Conservation (phyloP, 2,329 filamentous ascomycete species). For the Trichothecium sympodiale region DNA sequence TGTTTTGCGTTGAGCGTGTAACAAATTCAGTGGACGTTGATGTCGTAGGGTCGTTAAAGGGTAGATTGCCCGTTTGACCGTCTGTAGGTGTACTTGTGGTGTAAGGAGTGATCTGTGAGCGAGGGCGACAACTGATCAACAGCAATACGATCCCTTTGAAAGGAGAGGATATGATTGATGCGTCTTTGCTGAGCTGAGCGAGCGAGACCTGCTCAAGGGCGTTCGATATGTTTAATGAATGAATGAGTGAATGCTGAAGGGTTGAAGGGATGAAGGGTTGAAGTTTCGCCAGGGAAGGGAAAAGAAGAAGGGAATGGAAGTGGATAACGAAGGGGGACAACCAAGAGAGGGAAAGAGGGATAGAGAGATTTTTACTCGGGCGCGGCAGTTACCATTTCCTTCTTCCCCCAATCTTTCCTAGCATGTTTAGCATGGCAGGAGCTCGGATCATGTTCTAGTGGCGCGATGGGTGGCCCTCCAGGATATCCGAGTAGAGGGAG, state of each 20-base stretch:
- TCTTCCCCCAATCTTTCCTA: no score
- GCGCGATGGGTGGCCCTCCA: no score
- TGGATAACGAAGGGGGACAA: slow-evolving; percentile 2
- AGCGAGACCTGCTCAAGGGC: slow-evolving; percentile 6
- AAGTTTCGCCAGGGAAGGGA: neutral
- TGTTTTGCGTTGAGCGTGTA: slow-evolving; percentile 5
- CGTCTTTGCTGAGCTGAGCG: neutral
- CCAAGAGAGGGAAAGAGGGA: no score
- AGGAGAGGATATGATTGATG: neutral
- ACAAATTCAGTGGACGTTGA: neutral
- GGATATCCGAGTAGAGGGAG: no score
- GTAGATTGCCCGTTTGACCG: neutral
- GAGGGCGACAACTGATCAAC: slow-evolving; percentile 1
- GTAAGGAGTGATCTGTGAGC: no score
- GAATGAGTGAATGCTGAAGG: neutral
- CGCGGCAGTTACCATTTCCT: no score
- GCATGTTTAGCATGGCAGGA: no score
- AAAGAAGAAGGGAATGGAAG: neutral
- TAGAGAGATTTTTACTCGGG: no score
- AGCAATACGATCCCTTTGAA: neutral
- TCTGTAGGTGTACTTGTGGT: slow-evolving; percentile 1
- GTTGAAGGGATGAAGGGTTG: no score
- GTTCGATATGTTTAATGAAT: neutral
- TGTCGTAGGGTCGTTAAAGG: neutral
- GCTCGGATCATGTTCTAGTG: no score